Evolutionary conservation across 2,329 filamentous ascomycete species (phyloP), one percentile per base, ranked within the genome.

Genomic region (Exophiala spinifera): DNA sequence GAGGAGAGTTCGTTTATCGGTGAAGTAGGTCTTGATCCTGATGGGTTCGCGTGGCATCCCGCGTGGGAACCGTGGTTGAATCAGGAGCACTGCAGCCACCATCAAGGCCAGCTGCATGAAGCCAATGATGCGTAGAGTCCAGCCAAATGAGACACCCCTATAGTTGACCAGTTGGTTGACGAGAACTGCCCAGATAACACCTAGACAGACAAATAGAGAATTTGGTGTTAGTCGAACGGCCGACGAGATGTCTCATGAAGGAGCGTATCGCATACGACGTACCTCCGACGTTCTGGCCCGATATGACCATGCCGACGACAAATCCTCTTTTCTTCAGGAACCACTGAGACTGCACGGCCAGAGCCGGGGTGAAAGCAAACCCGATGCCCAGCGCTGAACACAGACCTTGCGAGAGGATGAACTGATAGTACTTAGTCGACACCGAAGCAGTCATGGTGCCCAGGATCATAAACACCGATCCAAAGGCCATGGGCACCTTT

Each of bases 361-460:
- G 21, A n/a, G 57, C 55, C 6, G 55, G 55, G 11, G 23, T 33
- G 19, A 46, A 46, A 7, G 23, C 23, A 11, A 33, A 46, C 14
- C 51, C 56, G 6, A 46, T 71, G 1, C 79, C 79, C 37, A 78
- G 70, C 33, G 77, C 72, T 20, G 76, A 76, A 63, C 77, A 80
- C 5, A 81, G 66, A 3, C 76, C 77, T 57, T 83, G 79, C 0
- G 78, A 70, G 2, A 82, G 75, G 43, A 82, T 69, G 56, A 82
- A 75, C 53, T 82, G 79, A 57, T 79, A 82, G 66, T 81, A 82
- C 53, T 80, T 66, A 0, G 64, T 73, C 14, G 75, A 76, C 2
- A 82, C 66, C n/a, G 74, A 77, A 1, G 77, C 69, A 79, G 82
- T 82, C 78, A 82, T 81, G 15, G 82, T 67, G 3, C 79, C 79